Conservation (phyloP, 179 eudicot genomes). For the Heliamphora pulchella region DNA sequence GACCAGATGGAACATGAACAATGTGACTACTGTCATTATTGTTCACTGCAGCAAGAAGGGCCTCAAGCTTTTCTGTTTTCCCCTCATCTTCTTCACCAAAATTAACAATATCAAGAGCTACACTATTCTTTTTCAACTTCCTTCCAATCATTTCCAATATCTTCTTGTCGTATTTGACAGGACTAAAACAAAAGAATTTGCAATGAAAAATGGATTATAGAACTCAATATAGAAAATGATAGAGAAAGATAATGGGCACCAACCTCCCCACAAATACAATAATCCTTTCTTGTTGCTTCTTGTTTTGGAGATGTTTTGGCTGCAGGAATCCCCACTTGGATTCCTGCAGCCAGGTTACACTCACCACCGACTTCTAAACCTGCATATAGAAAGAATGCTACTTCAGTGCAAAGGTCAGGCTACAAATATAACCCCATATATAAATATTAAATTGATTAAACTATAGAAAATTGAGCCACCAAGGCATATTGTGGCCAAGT, state of each 20-base stretch:
- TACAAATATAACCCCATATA: not conserved
- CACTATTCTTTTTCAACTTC: conserved; percentile 88
- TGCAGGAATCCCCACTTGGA: conserved; percentile 96
- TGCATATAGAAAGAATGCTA: conserved; percentile 20
- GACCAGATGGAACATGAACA: conserved; percentile 83
- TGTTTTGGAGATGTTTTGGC: conserved; percentile 91
- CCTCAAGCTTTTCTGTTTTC: conserved; percentile 87
- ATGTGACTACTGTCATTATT: conserved; percentile 90
- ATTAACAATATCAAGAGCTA: conserved; percentile 89
- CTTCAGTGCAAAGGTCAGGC: not conserved
- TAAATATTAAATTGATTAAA: not conserved
- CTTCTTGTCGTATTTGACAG: conserved; percentile 82
- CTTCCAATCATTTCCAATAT: conserved; percentile 80
- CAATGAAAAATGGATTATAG: not conserved
- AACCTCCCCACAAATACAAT: conserved; percentile 94
- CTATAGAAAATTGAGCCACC: not conserved
- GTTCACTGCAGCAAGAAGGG: conserved; percentile 78
- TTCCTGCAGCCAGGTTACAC: conserved; percentile 93
- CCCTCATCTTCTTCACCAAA: conserved; percentile 96
- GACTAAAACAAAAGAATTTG: conserved; percentile 35
- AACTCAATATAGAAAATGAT: not conserved
- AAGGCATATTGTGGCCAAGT: not conserved
- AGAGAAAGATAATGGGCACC: not conserved
- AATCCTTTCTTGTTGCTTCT: conserved; percentile 95
- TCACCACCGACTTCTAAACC: conserved; percentile 92